Evolutionary conservation across 2,329 filamentous ascomycete genomes (phyloP).

Genomic region (Trichophyton mentagrophytes): DNA sequence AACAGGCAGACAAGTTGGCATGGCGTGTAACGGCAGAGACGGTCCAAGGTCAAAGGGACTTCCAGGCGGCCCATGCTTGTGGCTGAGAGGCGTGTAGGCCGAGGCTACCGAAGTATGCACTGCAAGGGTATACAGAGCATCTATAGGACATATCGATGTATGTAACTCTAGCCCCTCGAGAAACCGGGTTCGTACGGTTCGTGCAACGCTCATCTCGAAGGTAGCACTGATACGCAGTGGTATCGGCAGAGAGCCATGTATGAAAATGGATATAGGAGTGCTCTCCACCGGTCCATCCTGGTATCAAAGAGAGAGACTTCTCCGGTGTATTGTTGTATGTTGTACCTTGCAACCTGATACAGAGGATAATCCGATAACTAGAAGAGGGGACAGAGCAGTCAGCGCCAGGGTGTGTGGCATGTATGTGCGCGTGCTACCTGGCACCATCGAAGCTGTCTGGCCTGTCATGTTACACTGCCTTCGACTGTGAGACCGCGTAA

Average conservation of each 20-base stretch:
- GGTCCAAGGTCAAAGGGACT: neutral
- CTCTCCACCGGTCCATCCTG: too few species aligned
- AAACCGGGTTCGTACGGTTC: neutral
- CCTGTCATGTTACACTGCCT: neutral
- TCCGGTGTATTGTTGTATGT: neutral
- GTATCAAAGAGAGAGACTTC: too few species aligned
- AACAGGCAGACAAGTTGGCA: neutral
- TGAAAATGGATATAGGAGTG: neutral
- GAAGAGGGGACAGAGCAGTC: neutral
- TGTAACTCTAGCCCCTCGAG: neutral
- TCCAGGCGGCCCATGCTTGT: neutral
- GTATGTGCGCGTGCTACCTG: conserved; percentile 1
- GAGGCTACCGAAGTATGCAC: neutral
- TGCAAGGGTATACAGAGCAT: neutral
- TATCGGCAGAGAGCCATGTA: neutral
- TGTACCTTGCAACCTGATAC: neutral
- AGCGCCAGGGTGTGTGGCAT: neutral
- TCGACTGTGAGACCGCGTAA: neutral
- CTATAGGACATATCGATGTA: neutral
- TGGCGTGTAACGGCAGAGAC: neutral
- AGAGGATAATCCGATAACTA: neutral
- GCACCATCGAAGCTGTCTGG: neutral
- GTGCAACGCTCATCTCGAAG: neutral
- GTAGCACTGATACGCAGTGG: neutral
- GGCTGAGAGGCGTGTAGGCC: neutral